Base-by-base conservation (phyloP, 768 basidiomycete species). In the Termitomyces sp. region DNA sequence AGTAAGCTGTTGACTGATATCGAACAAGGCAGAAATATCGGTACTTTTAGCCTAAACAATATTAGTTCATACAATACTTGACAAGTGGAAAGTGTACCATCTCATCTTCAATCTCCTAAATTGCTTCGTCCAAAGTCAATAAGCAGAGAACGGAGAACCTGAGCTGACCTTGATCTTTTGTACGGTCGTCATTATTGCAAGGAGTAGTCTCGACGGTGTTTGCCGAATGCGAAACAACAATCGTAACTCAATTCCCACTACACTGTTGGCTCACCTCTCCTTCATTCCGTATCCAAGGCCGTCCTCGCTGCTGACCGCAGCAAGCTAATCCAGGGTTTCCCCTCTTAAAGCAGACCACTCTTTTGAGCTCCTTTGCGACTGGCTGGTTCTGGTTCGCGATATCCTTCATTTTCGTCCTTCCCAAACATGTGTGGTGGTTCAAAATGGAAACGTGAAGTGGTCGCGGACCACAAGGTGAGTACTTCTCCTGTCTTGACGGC, bases 401-500 rank as follows among this genome's bases (percentile, higher is more conserved):
- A 58, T 58, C 65, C 55, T 60, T 56, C 62, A 22, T 59, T 62
- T 63, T 59, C 55, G 62, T 55, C 57, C 59, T 56, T 55, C 58
- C 54, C 26, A 66, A 61, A 57, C 48, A 87, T 84, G 83, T 89
- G 87, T 68, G 83, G 86, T 64, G 91, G 86, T 66, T 79, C 88
- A 44, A 85, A 90, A 64, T 97, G 95, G 97, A 98, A 98, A 79
- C 83, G 94, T 68, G 97, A 98, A 79, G 83, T 90, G 65, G 94
- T 98, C 46, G 92, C 91, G 55, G 97, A 98, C 76, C 97, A 98
- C 76, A 99, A 98, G 83, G 96, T 94, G n/a, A 36, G 18, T 35
- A 18, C 16, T 49, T 7, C 16, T 40, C 8, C 46, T 18, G 14
- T 53, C 52, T 52, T 48, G 26, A 40, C 18, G 26, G 10, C 26